phyloP scores from a whole-genome alignment of 2,329 filamentous ascomycete genomes.

The Tolypocladium endophyticum region DNA sequence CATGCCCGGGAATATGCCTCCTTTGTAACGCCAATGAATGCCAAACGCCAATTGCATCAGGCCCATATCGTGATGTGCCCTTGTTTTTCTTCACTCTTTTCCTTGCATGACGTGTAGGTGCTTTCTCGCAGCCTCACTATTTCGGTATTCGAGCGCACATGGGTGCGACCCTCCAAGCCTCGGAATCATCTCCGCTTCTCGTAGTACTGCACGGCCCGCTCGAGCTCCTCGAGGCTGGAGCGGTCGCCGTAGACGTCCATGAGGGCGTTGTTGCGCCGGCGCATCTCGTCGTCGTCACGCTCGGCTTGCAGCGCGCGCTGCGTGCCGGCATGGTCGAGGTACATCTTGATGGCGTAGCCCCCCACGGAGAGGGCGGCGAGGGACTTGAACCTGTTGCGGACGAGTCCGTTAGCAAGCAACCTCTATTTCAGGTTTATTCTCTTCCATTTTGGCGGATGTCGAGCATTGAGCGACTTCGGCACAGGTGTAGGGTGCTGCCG shows the following conservation, averaged over 20 bases:
- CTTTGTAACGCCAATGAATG: not conserved
- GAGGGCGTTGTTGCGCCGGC: conserved; percentile 28
- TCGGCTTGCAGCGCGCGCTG: conserved; percentile 20
- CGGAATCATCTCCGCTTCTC: conserved; percentile 19
- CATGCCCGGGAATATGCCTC: not conserved
- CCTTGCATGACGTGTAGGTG: no score
- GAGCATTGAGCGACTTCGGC: not conserved
- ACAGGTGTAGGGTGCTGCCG: not conserved
- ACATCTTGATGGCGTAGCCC: conserved; percentile 24
- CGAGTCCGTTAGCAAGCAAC: not conserved
- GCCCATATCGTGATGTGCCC: not conserved
- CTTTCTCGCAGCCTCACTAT: no score
- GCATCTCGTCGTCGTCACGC: conserved; percentile 22
- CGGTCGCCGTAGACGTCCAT: conserved; percentile 40
- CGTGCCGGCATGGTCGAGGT: conserved; percentile 15
- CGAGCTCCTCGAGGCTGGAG: conserved; percentile 35
- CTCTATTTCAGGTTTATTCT: not conserved
- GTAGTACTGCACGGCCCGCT: conserved; percentile 37
- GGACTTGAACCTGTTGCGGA: conserved; percentile 7
- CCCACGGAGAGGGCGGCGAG: conserved; percentile 19
- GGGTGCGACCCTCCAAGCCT: not conserved
- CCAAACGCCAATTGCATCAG: not conserved
- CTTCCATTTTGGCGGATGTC: no score
- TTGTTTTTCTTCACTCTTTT: not conserved
- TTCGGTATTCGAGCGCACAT: not conserved